Conservation (phyloP, 2,329 filamentous ascomycete species). For the Talaromyces funiculosus region DNA sequence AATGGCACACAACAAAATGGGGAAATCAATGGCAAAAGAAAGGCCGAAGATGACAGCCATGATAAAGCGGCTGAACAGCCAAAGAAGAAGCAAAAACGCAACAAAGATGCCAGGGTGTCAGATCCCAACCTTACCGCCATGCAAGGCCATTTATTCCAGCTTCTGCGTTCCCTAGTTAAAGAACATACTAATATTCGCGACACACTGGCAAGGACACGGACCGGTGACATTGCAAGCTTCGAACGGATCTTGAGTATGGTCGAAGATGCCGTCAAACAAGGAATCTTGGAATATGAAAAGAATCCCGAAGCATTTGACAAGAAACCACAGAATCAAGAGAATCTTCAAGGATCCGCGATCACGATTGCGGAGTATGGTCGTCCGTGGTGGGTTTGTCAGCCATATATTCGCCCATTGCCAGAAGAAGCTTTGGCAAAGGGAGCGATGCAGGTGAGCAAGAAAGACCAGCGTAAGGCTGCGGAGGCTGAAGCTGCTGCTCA, state of each 20-base stretch:
- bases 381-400: constrained; percentile 87
- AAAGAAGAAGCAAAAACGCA: constrained; percentile 43
- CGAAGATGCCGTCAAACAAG: constrained; percentile 67
- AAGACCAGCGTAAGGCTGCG: constrained; percentile 29
- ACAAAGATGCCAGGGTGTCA: constrained; percentile 42
- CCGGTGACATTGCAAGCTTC: constrained; percentile 68
- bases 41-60: constrained; percentile 18
- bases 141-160: constrained; percentile 89
- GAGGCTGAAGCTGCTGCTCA: background rate
- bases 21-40: background rate
- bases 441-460: constrained; percentile 68
- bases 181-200: constrained; percentile 80
- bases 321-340: constrained; percentile 25
- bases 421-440: constrained; percentile 82
- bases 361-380: constrained; percentile 68
- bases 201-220: constrained; percentile 63
- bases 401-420: constrained; percentile 78
- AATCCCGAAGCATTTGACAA: constrained; percentile 34
- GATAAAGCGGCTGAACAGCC: constrained; percentile 44
- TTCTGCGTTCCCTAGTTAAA: constrained; percentile 75
- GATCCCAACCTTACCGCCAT: constrained; percentile 69
- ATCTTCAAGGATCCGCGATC: constrained; percentile 44
- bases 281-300: constrained; percentile 60
- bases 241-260: constrained; percentile 71
- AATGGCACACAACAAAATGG: background rate